Evolutionary conservation across 2,329 filamentous ascomycete species (phyloP).

Genomic region (Neofusicoccum parvum): DNA sequence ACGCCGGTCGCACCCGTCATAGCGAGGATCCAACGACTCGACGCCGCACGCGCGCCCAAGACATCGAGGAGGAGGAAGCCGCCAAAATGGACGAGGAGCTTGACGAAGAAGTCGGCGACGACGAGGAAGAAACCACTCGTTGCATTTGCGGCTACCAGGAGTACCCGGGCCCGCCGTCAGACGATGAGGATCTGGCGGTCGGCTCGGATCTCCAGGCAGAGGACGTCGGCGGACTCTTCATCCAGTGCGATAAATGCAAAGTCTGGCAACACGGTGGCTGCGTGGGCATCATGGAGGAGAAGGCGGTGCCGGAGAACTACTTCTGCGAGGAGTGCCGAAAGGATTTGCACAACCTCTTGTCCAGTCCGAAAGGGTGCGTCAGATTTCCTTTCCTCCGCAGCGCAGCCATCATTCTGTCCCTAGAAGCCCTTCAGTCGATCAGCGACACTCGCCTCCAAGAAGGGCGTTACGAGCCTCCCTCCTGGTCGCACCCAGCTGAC

Average conservation of each 20-base stretch:
- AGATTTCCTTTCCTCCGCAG: not conserved
- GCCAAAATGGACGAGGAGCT: conserved; percentile 52
- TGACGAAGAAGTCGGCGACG: conserved; percentile 64
- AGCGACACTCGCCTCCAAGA: not conserved
- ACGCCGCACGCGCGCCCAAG: conserved; percentile 77
- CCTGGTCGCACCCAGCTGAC: conserved; percentile 7
- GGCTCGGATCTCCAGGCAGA: conserved; percentile 59
- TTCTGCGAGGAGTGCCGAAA: conserved; percentile 95
- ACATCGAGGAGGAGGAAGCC: conserved; percentile 55
- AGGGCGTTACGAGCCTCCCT: not conserved
- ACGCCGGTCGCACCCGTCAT: conserved; percentile 51
- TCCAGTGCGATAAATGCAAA: conserved; percentile 94
- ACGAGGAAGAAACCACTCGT: conserved; percentile 88
- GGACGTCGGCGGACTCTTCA: conserved; percentile 91
- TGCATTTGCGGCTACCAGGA: conserved; percentile 95
- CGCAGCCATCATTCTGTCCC: not conserved
- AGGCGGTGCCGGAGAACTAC: conserved; percentile 85
- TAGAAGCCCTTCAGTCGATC: not conserved
- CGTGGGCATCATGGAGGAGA: conserved; percentile 94
- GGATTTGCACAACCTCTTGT: conserved; percentile 83
- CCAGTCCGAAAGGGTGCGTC: conserved; percentile 81
- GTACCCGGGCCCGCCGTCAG: conserved; percentile 76
- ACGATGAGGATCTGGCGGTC: conserved; percentile 54
- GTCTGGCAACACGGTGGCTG: conserved; percentile 99
- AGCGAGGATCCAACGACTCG: conserved; percentile 72